Conservation (phyloP, 1,284 basidiomycete genomes). For the Bjerkandera adusta region DNA sequence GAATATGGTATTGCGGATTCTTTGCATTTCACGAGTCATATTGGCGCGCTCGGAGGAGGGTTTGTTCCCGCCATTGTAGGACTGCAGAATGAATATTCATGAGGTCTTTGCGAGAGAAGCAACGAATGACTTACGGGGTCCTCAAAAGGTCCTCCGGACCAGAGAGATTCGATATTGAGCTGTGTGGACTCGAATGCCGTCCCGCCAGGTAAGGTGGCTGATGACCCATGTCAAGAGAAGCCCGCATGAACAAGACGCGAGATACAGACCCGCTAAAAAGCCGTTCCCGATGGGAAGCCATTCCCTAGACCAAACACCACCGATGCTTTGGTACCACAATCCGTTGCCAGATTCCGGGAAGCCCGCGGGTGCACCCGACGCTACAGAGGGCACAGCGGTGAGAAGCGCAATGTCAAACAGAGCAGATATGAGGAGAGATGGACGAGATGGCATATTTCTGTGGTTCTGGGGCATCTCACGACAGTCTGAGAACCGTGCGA, state of each 20-base stretch:
- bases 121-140: conserved; percentile 46
- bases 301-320: conserved; percentile 50
- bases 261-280: conserved; percentile 56
- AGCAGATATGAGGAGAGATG: background rate
- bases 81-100: conserved; percentile 34
- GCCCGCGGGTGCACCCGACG: conserved; percentile 38
- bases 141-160: conserved; percentile 72
- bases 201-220: conserved; percentile 67
- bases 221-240: background rate
- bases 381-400: background rate
- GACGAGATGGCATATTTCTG: too few relatives aligned
- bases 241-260: background rate
- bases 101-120: conserved; percentile 6
- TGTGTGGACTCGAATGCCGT: conserved; percentile 57
- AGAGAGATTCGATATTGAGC: conserved; percentile 72
- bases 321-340: conserved; percentile 62
- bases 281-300: conserved; percentile 74
- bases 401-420: background rate
- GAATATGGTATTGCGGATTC: conserved; percentile 57
- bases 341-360: conserved; percentile 74
- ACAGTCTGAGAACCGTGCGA: too few relatives aligned
- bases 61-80: conserved; percentile 73
- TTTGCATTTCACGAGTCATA: conserved; percentile 49
- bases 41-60: conserved; percentile 40
- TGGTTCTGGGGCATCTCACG: too few relatives aligned